Evolutionary conservation across 2,329 filamentous ascomycete genomes (phyloP).

Genomic region (Colletotrichum lini): DNA sequence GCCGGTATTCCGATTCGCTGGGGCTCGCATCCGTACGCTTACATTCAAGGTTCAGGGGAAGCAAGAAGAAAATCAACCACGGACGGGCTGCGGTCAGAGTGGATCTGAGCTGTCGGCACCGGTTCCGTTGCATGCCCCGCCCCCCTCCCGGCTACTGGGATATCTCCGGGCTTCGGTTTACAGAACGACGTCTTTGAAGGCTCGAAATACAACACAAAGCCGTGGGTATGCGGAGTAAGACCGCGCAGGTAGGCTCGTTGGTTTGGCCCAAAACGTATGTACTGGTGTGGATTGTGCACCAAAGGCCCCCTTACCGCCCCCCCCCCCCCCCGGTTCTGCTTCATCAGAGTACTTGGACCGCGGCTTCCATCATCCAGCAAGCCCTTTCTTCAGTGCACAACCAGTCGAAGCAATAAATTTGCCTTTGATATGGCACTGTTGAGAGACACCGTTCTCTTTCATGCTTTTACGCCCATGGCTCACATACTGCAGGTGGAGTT

Average conservation of each 20-base stretch:
- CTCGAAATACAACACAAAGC: neutral
- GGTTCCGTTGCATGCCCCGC: neutral
- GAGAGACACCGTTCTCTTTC: neutral
- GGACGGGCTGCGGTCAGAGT: conserved; percentile 10
- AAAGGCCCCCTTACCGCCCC: neutral
- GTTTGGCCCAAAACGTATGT: neutral
- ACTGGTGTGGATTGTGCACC: neutral
- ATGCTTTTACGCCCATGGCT: too few relatives aligned
- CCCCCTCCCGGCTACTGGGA: neutral
- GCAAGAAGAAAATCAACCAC: conserved; percentile 2
- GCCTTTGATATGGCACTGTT: neutral
- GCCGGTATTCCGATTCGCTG: neutral
- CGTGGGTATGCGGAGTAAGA: neutral
- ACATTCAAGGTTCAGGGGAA: conserved; percentile 13
- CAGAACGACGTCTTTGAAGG: neutral
- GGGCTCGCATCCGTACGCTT: neutral
- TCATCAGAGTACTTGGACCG: neutral
- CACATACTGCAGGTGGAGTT: neutral
- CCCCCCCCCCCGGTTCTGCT: neutral
- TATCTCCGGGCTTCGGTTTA: neutral
- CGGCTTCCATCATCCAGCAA: neutral
- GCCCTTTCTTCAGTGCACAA: neutral
- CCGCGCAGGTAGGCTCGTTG: neutral
- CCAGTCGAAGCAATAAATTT: too few relatives aligned
- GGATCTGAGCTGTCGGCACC: neutral